Conservation (phyloP, 2,329 filamentous ascomycete genomes). For the Talaromyces sp. region DNA sequence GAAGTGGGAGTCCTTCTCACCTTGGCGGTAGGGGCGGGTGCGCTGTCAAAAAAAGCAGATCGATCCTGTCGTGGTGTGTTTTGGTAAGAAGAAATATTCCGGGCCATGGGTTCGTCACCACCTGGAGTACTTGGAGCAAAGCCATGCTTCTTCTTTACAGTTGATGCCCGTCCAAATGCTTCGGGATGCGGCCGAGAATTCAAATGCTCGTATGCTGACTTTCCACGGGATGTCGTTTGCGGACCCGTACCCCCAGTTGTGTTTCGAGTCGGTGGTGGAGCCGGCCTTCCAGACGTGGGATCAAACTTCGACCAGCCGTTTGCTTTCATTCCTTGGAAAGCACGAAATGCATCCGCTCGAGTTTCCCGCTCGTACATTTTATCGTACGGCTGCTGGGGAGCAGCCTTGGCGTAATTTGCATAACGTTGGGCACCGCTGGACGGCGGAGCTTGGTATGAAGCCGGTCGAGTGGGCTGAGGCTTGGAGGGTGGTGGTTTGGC, state of each 20-base stretch:
- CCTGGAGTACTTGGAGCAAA: slow-evolving; percentile 58
- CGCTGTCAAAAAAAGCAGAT: slow-evolving; percentile 35
- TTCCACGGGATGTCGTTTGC: slow-evolving; percentile 26
- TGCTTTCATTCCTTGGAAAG: slow-evolving; percentile 45
- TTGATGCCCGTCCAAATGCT: slow-evolving; percentile 36
- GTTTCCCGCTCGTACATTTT: slow-evolving; percentile 40
- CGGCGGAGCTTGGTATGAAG: slow-evolving; percentile 23
- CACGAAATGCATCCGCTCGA: slow-evolving; percentile 44
- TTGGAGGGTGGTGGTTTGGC: slow-evolving; percentile 26
- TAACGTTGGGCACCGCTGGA: slow-evolving; percentile 41
- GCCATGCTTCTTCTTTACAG: slow-evolving; percentile 51
- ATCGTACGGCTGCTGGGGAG: slow-evolving; percentile 37
- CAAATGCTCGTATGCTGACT: slow-evolving; percentile 41
- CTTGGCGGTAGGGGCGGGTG: slow-evolving; percentile 40
- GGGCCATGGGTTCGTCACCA: slow-evolving; percentile 58
- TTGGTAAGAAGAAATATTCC: slow-evolving; percentile 50
- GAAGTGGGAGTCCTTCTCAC: slow-evolving; percentile 38
- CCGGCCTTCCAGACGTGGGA: slow-evolving; percentile 33
- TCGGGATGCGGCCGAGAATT: slow-evolving; percentile 31
- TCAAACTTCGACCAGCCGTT: slow-evolving; percentile 41
- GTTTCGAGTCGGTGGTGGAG: slow-evolving; percentile 17
- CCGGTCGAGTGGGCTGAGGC: slow-evolving; percentile 24
- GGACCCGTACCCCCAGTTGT: slow-evolving; percentile 21
- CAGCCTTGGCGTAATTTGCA: slow-evolving; percentile 40
- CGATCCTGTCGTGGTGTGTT: slow-evolving; percentile 35